Evolutionary conservation across 2,329 filamentous ascomycete species (phyloP).

Genomic region (Calycina herbarum): DNA sequence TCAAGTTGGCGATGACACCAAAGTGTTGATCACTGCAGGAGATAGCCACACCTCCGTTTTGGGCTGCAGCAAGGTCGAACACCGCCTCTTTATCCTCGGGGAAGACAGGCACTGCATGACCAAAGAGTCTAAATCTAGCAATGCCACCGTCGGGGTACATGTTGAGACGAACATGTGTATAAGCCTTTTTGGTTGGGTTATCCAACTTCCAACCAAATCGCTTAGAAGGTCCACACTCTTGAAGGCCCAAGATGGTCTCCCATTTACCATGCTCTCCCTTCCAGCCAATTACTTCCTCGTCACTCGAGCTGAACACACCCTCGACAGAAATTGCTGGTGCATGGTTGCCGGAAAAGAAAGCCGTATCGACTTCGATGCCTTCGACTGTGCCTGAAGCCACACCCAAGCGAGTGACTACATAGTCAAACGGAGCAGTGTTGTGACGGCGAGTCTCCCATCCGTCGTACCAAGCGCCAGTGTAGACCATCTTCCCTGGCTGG

Average conservation of each 20-base stretch:
- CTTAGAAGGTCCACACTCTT: constrained; percentile 73
- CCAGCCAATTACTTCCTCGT: constrained; percentile 66
- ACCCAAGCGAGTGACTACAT: constrained; percentile 64
- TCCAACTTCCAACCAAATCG: constrained; percentile 72
- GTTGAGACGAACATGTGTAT: constrained; percentile 76
- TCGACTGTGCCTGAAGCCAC: constrained; percentile 70
- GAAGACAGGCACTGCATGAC: constrained; percentile 74
- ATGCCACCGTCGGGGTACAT: constrained; percentile 89
- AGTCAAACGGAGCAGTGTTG: constrained; percentile 65
- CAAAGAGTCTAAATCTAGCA: constrained; percentile 75
- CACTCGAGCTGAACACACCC: constrained; percentile 66
- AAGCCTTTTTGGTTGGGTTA: constrained; percentile 60
- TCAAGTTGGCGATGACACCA: constrained; percentile 75
- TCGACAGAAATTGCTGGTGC: constrained; percentile 78
- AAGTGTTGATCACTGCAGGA: constrained; percentile 83
- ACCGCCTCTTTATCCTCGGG: constrained; percentile 63
- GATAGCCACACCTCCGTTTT: constrained; percentile 75
- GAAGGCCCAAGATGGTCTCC: constrained; percentile 68
- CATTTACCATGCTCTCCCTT: constrained; percentile 60
- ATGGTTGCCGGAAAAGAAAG: constrained; percentile 81
- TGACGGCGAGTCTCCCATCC: constrained; percentile 70
- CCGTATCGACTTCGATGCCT: constrained; percentile 78
- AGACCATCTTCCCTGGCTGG: constrained; percentile 67
- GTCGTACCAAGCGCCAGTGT: constrained; percentile 69
- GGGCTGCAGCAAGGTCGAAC: constrained; percentile 74